A percentile compares a stretch with the other conserved stretches of the same genome.
Conservation (phyloP, 305 asterid genomes). For the Fraxinus latifolia region DNA sequence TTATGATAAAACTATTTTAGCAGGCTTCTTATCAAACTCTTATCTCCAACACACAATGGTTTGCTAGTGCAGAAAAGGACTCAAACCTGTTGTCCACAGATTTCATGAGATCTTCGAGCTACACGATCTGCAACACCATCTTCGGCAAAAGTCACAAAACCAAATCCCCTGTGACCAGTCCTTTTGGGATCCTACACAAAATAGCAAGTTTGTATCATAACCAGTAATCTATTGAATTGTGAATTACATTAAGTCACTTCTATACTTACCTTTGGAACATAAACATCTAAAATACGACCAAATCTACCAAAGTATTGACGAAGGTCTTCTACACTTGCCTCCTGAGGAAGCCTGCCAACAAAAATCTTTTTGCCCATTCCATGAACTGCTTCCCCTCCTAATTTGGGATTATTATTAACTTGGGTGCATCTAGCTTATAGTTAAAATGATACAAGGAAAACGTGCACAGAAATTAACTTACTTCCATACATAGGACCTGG, state of each 20-base stretch:
- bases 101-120: conserved; percentile 91
- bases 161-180: conserved; percentile 94
- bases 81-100: conserved; percentile 94
- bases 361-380: conserved; percentile 91
- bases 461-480: conserved; percentile 38
- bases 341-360: conserved; percentile 98
- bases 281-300: conserved; percentile 82
- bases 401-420: conserved; percentile 10
- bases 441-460: background rate
- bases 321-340: conserved; percentile 88
- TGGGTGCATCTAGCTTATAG: background rate
- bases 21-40: background rate
- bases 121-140: conserved; percentile 99
- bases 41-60: background rate
- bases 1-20: background rate
- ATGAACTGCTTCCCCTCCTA: conserved; percentile 68
- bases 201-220: conserved; percentile 12
- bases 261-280: conserved; percentile 81
- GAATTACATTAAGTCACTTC: background rate
- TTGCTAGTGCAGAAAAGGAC: conserved; percentile 4
- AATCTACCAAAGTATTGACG: conserved; percentile 93
- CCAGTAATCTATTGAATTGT: background rate
- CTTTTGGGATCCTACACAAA: conserved; percentile 86
- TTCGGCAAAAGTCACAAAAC: conserved; percentile 92
- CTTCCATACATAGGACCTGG: conserved; percentile 77